Conservation (phyloP, 257 asterid species). For the Nicotiana benthamiana region DNA sequence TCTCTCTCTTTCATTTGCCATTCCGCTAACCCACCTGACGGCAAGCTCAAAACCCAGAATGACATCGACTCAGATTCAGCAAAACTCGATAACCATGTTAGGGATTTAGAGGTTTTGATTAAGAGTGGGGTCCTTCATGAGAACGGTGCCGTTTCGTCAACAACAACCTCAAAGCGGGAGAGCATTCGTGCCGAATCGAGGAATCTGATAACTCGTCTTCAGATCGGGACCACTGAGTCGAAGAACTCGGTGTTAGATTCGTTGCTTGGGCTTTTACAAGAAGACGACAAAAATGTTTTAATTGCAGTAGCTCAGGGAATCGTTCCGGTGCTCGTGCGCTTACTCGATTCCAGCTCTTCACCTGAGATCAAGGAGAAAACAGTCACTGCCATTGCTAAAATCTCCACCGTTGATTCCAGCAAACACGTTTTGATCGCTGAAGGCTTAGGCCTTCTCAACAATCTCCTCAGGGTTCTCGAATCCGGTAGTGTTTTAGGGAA, state of each 20-base stretch:
- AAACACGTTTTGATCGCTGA: constrained; percentile 54
- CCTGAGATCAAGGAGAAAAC: constrained; percentile 73
- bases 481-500: constrained; percentile 80
- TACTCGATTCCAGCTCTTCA: constrained; percentile 57
- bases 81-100: constrained; percentile 49
- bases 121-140: constrained; percentile 39
- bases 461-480: constrained; percentile 70
- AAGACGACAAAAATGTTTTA: constrained; percentile 65
- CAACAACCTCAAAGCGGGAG: constrained; percentile 30
- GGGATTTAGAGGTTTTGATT: constrained; percentile 54
- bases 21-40: constrained; percentile 32
- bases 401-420: constrained; percentile 61
- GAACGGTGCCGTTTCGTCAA: constrained; percentile 12
- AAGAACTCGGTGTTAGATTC: constrained; percentile 63
- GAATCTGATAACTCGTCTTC: constrained; percentile 60
- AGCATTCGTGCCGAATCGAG: constrained; percentile 60
- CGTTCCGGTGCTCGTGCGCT: constrained; percentile 64
- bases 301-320: constrained; percentile 80
- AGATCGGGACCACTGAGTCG: constrained; percentile 83
- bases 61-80: constrained; percentile 60
- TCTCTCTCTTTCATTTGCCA: constrained; percentile 48
- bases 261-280: constrained; percentile 57
- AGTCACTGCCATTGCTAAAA: constrained; percentile 54
- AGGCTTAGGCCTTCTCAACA: constrained; percentile 53
- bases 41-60: constrained; percentile 80